phyloP scores from a whole-genome alignment of 805 yeast species.

The Hanseniaspora mollemarum region DNA sequence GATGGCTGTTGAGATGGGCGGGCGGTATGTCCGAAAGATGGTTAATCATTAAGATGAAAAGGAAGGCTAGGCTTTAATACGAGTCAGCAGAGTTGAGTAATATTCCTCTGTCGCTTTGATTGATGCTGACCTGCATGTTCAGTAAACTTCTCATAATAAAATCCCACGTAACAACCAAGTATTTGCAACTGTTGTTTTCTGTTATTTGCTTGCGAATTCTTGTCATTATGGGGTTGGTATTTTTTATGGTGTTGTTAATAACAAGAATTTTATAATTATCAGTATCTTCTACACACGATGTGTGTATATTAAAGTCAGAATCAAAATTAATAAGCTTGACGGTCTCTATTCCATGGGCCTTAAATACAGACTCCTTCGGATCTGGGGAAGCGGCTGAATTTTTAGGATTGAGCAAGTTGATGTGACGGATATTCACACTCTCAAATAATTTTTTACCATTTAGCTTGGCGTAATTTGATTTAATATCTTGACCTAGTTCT shows the following conservation, averaged over 20 bases:
- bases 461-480: neutral
- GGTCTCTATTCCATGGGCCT: slow-evolving; percentile 1
- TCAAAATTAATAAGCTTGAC: neutral
- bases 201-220: neutral
- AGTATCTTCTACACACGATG: neutral
- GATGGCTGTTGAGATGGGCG: too few species aligned
- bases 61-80: too few species aligned
- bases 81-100: neutral
- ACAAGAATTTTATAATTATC: neutral
- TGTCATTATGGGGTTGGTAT: neutral
- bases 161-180: slow-evolving; percentile 28
- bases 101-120: slow-evolving; percentile 11
- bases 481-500: neutral
- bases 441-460: neutral
- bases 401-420: slow-evolving; percentile 3
- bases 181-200: slow-evolving; percentile 3
- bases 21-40: too few species aligned
- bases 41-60: too few species aligned
- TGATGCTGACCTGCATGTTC: slow-evolving; percentile 20
- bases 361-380: slow-evolving; percentile 7
- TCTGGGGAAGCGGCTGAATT: neutral
- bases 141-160: slow-evolving; percentile 28
- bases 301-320: neutral
- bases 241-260: slow-evolving; percentile 21
- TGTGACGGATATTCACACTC: neutral